Conservation (phyloP, 192 early-diverging fungal species). For the Podila epigama region DNA sequence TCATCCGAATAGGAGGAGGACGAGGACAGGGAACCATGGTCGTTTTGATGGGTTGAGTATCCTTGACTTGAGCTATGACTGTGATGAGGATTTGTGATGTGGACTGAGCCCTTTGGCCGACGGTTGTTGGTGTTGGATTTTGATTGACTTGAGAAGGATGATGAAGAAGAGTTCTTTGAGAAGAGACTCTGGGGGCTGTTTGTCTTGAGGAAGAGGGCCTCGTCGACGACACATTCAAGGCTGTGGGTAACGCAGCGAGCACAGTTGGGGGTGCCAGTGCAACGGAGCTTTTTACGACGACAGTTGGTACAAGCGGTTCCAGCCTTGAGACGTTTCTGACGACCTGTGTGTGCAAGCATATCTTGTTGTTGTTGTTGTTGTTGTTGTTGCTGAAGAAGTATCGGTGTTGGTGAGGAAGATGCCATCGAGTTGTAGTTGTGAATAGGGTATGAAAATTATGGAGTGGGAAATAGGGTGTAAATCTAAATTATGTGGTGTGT, state of each 20-base stretch:
- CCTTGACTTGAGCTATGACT: no score
- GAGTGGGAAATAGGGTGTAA: no score
- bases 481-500: no score
- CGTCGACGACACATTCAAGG: conserved; percentile 46
- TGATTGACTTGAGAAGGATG: neutral
- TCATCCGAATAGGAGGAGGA: conserved; percentile 20
- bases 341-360: no score
- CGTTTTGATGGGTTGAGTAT: conserved; percentile 7
- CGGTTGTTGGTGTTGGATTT: conserved; percentile 5
- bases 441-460: conserved; percentile 1
- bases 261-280: conserved; percentile 42
- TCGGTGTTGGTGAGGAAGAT: neutral
- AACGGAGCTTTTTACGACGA: conserved; percentile 44
- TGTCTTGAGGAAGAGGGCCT: conserved; percentile 46
- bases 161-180: conserved; percentile 1
- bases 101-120: conserved; percentile 4
- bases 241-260: conserved; percentile 37
- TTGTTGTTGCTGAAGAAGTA: neutral
- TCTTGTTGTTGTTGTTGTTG: conserved; percentile 2
- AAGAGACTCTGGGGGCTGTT: conserved; percentile 27
- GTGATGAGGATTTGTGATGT: neutral
- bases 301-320: conserved; percentile 48
- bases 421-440: neutral
- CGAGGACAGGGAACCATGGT: conserved; percentile 20
- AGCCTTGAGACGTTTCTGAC: conserved; percentile 46